Percentiles rank a stretch among this genome's conserved stretches.
These are phyloP conservation scores for Monosporascus sp. DNA, from an alignment of 2,329 filamentous ascomycete genomes.

Conservation along the genomic window DNA sequence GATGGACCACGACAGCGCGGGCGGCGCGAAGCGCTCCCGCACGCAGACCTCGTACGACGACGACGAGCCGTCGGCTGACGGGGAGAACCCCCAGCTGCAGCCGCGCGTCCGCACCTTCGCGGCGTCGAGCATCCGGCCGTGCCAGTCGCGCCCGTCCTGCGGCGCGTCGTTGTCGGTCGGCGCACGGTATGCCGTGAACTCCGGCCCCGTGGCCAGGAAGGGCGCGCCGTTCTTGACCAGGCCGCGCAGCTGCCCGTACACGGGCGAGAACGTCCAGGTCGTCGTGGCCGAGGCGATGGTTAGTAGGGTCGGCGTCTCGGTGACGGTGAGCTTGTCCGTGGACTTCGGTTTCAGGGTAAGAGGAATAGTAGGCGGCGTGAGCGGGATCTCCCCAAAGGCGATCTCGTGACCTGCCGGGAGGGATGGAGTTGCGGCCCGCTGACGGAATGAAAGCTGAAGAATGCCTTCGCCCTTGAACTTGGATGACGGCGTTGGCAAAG, in stretches of 20 bases:
- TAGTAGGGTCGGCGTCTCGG: conserved; percentile 17
- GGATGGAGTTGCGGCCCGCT: conserved; percentile 14
- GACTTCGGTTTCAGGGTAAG: neutral
- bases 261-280: conserved; percentile 21
- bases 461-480: conserved; percentile 16
- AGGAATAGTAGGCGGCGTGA: conserved; percentile 6
- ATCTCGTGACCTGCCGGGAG: conserved; percentile 22
- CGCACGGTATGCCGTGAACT: conserved; percentile 51
- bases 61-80: conserved; percentile 3
- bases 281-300: conserved; percentile 18
- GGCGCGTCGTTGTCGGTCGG: conserved; percentile 60
- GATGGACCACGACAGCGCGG: conserved; percentile 56
- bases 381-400: conserved; percentile 23
- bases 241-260: conserved; percentile 20
- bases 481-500: conserved; percentile 7
- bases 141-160: conserved; percentile 53
- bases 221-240: conserved; percentile 19
- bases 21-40: conserved; percentile 51
- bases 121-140: conserved; percentile 36
- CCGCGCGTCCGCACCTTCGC: conserved; percentile 32
- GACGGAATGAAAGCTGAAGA: conserved; percentile 21
- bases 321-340: conserved; percentile 13
- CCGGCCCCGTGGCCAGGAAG: conserved; percentile 18
- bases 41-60: conserved; percentile 35
- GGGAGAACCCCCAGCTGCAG: conserved; percentile 15